phyloP scores from a whole-genome alignment of 148 eudicot genomes.

The Persicaria tinctoria region DNA sequence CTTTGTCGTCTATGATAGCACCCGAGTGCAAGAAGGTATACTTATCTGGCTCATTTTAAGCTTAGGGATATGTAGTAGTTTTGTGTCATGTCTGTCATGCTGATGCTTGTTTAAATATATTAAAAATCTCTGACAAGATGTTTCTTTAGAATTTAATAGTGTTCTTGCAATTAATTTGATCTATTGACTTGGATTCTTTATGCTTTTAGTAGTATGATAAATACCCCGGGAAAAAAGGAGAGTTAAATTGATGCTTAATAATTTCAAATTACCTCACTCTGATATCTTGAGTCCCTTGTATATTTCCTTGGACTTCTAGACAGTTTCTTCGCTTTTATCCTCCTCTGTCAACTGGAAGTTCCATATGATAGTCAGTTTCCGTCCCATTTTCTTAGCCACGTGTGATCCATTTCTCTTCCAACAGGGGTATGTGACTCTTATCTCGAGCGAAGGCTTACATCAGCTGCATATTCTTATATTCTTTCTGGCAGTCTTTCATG shows the following conservation, averaged over 20 bases:
- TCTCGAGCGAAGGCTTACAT: constrained; percentile 65
- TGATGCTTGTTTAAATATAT: neutral
- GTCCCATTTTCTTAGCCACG: neutral
- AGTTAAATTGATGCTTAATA: neutral
- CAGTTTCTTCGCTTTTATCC: neutral
- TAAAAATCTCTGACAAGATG: neutral
- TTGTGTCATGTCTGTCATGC: neutral
- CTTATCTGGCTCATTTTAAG: neutral
- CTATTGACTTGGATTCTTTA: neutral
- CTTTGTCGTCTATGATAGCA: constrained; percentile 19
- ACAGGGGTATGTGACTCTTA: constrained; percentile 68
- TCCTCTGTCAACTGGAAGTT: neutral
- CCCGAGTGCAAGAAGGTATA: neutral
- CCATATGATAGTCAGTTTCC: neutral
- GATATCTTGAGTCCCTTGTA: neutral
- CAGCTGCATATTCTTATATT: constrained; percentile 93
- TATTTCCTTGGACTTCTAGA: neutral
- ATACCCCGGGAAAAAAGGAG: neutral
- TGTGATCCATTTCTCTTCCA: constrained; percentile 10
- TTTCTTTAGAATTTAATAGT: neutral
- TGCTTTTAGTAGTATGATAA: neutral
- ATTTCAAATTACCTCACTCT: neutral
- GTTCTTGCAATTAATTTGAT: neutral
- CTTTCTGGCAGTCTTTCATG: constrained; percentile 92
- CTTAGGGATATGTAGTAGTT: neutral